Conservation (phyloP, 192 early-diverging fungal species). For the Lunasporangiospora selenospora region DNA sequence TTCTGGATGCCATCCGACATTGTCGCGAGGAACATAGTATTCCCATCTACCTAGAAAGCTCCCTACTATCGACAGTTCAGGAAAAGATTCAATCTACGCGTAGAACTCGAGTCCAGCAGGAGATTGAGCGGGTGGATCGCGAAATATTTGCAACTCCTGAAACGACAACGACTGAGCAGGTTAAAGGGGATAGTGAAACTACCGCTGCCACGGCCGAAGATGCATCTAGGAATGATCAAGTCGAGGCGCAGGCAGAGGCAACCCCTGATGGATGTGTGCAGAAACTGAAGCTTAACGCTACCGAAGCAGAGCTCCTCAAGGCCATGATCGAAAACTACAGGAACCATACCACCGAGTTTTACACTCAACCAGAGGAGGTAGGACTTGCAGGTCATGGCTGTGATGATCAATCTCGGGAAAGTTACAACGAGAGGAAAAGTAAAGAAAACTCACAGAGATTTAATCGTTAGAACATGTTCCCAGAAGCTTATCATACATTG, state of each 20-base stretch:
- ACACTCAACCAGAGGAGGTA: conserved; percentile 58
- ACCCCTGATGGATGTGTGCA: neutral
- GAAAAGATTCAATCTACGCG: conserved; percentile 45
- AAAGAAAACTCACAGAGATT: too few species aligned
- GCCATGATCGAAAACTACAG: conserved; percentile 49
- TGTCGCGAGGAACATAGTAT: conserved; percentile 49
- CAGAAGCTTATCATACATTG: conserved; percentile 62
- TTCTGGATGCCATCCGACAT: conserved; percentile 52
- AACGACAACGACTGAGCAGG: neutral
- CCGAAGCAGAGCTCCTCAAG: conserved; percentile 15
- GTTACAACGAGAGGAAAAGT: too few species aligned
- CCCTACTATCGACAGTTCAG: conserved; percentile 52
- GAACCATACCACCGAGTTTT: conserved; percentile 50
- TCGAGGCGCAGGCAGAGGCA: neutral
- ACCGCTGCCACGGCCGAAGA: neutral
- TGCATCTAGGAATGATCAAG: neutral
- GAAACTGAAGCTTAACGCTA: neutral
- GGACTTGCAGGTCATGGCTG: too few species aligned
- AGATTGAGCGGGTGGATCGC: conserved; percentile 15
- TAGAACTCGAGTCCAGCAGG: conserved; percentile 14
- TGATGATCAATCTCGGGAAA: too few species aligned
- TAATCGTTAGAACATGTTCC: conserved; percentile 63
- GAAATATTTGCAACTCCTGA: conserved; percentile 7
- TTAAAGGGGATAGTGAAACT: neutral
- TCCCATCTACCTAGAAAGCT: conserved; percentile 54